These are phyloP conservation scores for Baorangia bicolor DNA, from an alignment of 768 basidiomycete species.

Conservation along the genomic window DNA sequence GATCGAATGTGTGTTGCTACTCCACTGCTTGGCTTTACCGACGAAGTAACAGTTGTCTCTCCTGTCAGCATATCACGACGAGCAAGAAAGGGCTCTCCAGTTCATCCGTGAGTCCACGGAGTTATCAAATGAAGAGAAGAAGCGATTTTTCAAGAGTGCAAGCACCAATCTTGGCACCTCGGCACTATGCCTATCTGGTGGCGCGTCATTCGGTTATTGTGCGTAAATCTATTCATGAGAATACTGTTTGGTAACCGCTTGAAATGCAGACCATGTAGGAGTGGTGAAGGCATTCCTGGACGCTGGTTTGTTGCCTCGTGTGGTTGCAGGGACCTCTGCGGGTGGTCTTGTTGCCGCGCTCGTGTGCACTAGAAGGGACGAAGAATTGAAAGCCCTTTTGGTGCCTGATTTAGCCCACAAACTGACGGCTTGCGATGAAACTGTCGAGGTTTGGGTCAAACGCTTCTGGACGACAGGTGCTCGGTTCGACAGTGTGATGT, in stretches of 20 bases:
- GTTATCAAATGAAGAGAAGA: constrained; percentile 84
- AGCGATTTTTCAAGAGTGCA: constrained; percentile 84
- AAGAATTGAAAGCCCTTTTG: constrained; percentile 75
- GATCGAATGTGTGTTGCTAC: constrained; percentile 65
- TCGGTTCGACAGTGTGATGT: constrained; percentile 85
- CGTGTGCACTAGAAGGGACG: constrained; percentile 84
- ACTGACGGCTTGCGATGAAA: constrained; percentile 81
- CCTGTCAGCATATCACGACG: constrained; percentile 72
- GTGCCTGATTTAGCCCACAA: constrained; percentile 82
- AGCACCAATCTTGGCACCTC: constrained; percentile 90
- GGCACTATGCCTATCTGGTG: constrained; percentile 94
- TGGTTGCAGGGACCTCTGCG: constrained; percentile 93
- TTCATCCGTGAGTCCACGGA: constrained; percentile 74
- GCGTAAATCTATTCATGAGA: constrained; percentile 17
- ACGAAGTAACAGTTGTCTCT: background rate
- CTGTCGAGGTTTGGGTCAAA: constrained; percentile 63
- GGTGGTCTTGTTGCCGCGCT: constrained; percentile 80
- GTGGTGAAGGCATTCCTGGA: constrained; percentile 92
- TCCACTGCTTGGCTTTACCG: background rate
- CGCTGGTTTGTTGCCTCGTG: constrained; percentile 80
- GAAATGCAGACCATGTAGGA: constrained; percentile 72
- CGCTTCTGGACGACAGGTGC: constrained; percentile 87
- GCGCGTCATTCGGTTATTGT: constrained; percentile 95
- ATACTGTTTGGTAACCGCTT: background rate
- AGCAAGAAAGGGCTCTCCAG: constrained; percentile 72